Percentiles rank a stretch among this genome's conserved stretches.
These are phyloP conservation scores for Chenopodium suecicum DNA, from an alignment of 148 eudicot species.

Conservation along the genomic window DNA sequence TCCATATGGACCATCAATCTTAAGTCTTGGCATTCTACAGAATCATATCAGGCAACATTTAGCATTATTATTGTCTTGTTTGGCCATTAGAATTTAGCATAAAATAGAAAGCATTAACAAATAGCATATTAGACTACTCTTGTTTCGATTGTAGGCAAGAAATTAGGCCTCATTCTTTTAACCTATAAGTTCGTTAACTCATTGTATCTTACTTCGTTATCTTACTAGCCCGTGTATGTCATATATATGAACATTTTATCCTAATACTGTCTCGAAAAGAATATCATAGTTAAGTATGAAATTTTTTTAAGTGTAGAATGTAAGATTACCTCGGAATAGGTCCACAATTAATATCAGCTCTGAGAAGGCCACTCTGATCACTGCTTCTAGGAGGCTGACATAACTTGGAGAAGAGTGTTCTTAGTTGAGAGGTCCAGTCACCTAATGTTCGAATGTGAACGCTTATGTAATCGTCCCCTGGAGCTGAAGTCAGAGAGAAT, in stretches of 20 bases:
- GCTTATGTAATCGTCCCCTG: constrained; percentile 60
- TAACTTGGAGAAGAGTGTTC: constrained; percentile 47
- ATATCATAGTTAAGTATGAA: too few relatives aligned
- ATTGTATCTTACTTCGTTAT: not conserved
- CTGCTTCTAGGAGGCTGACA: constrained; percentile 43
- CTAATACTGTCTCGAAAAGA: not conserved
- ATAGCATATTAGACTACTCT: too few relatives aligned
- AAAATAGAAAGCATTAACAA: not conserved
- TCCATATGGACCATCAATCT: constrained; percentile 56
- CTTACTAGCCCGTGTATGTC: too few relatives aligned
- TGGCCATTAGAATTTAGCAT: not conserved
- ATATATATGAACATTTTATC: not conserved
- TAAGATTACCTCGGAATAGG: constrained; percentile 38
- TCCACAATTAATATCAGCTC: constrained; percentile 42
- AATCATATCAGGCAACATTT: not conserved
- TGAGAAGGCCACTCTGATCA: constrained; percentile 57
- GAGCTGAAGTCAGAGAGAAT: constrained; percentile 63
- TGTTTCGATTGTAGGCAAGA: not conserved
- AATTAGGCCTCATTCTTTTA: not conserved
- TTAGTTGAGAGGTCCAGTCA: constrained; percentile 64
- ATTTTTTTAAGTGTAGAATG: not conserved
- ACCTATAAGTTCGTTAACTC: not conserved
- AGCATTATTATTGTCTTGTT: not conserved
- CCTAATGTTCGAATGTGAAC: constrained; percentile 64
- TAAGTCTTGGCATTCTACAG: constrained; percentile 42